Evolutionary conservation across 495 filamentous ascomycete species (phyloP).

Genomic region (Penicillium canescens): DNA sequence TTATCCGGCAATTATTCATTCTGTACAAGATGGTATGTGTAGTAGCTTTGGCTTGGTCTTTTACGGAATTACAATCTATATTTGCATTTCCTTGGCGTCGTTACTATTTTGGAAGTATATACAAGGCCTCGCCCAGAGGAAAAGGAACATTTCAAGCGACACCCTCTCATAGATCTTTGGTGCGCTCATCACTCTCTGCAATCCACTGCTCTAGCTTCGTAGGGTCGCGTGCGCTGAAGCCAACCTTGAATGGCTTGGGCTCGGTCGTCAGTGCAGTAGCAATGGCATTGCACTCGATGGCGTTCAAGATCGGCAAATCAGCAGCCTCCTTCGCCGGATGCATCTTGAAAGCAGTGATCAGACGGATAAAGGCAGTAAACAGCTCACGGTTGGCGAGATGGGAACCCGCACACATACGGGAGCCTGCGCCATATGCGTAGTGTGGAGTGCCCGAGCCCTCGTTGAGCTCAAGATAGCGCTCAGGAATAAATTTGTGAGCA

Average conservation of each 20-base stretch:
- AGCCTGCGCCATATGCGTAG: constrained; percentile 69
- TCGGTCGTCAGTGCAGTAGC: constrained; percentile 68
- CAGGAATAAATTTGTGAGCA: constrained; percentile 58
- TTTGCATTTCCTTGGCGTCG: too few species aligned
- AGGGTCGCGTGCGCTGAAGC: constrained; percentile 50
- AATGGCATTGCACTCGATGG: constrained; percentile 62
- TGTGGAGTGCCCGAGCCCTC: constrained; percentile 65
- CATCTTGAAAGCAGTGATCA: constrained; percentile 66
- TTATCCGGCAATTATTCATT: too few species aligned
- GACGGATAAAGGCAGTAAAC: constrained; percentile 66
- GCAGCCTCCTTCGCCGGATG: constrained; percentile 33
- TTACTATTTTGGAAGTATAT: too few species aligned
- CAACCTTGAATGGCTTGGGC: constrained; percentile 68
- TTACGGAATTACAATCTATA: too few species aligned
- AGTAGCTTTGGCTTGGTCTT: too few species aligned
- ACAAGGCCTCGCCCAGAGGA: neutral
- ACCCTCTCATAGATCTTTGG: constrained; percentile 46
- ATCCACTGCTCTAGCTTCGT: constrained; percentile 51
- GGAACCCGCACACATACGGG: constrained; percentile 72
- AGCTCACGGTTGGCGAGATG: constrained; percentile 68
- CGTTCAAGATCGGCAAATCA: constrained; percentile 58
- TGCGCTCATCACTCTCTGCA: constrained; percentile 57
- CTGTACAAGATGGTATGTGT: too few species aligned
- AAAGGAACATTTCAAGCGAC: neutral
- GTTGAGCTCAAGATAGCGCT: constrained; percentile 61